phyloP scores from a whole-genome alignment of 768 basidiomycete species.

The Solioccasus polychromus region DNA sequence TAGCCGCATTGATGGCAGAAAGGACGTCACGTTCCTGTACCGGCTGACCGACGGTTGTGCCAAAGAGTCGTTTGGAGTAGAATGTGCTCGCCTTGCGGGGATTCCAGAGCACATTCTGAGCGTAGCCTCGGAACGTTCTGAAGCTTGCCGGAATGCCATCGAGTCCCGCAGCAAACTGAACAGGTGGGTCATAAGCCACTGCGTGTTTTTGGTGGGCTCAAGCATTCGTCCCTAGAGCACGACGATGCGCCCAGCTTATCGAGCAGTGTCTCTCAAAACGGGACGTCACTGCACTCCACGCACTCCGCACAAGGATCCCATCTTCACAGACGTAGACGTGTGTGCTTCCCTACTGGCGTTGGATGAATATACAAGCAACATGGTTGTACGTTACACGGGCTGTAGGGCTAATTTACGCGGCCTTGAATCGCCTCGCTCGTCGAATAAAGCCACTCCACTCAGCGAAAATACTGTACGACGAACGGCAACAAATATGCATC shows the following conservation, averaged over 20 bases:
- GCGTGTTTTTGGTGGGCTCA: background rate
- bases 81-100: constrained; percentile 87
- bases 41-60: constrained; percentile 69
- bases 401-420: background rate
- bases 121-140: constrained; percentile 54
- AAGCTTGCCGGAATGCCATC: constrained; percentile 52
- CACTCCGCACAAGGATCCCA: constrained; percentile 17
- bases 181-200: constrained; percentile 35
- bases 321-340: constrained; percentile 10
- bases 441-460: no score
- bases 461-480: background rate
- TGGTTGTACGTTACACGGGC: background rate
- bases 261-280: constrained; percentile 23
- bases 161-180: constrained; percentile 48
- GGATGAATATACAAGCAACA: no score
- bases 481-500: background rate
- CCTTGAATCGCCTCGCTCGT: background rate
- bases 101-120: constrained; percentile 68
- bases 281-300: constrained; percentile 18
- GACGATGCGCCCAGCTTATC: constrained; percentile 27
- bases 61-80: constrained; percentile 85
- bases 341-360: no score
- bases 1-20: constrained; percentile 63
- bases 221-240: constrained; percentile 16
- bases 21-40: constrained; percentile 88